A percentile compares a stretch with the other conserved stretches of the same genome.
These are phyloP conservation scores for Leccinellum luteum DNA, from an alignment of 768 basidiomycete genomes.

Conservation along the genomic window DNA sequence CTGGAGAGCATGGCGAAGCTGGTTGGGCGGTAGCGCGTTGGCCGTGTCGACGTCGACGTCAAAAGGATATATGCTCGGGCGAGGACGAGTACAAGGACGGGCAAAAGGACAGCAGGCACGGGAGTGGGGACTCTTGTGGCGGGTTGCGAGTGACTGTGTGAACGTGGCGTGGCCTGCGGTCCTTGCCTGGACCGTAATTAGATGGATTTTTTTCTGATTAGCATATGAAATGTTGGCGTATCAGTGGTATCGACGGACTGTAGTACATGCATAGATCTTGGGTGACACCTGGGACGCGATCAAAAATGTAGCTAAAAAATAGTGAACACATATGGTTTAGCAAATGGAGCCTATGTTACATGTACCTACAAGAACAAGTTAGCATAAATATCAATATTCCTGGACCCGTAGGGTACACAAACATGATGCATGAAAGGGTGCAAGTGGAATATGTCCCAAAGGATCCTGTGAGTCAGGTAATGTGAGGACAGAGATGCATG, in stretches of 20 bases:
- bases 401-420: too few relatives aligned
- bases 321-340: too few relatives aligned
- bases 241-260: not conserved
- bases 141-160: slow-evolving; percentile 39
- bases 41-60: slow-evolving; percentile 1
- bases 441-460: too few relatives aligned
- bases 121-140: slow-evolving; percentile 33
- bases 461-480: too few relatives aligned
- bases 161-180: slow-evolving; percentile 28
- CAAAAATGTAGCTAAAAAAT: too few relatives aligned
- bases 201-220: slow-evolving; percentile 32
- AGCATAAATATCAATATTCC: too few relatives aligned
- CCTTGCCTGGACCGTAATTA: slow-evolving; percentile 23
- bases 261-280: too few relatives aligned
- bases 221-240: not conserved
- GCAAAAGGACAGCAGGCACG: not conserved
- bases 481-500: too few relatives aligned
- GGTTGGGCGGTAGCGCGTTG: slow-evolving; percentile 1
- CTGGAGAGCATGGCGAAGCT: slow-evolving; percentile 22
- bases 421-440: too few relatives aligned
- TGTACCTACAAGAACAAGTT: too few relatives aligned
- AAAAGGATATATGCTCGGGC: slow-evolving; percentile 2
- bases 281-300: too few relatives aligned
- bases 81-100: slow-evolving; percentile 14
- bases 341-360: too few relatives aligned